These are phyloP conservation scores for Gossypium bickii DNA, from an alignment of 345 rosid species.

Conservation along the genomic window DNA sequence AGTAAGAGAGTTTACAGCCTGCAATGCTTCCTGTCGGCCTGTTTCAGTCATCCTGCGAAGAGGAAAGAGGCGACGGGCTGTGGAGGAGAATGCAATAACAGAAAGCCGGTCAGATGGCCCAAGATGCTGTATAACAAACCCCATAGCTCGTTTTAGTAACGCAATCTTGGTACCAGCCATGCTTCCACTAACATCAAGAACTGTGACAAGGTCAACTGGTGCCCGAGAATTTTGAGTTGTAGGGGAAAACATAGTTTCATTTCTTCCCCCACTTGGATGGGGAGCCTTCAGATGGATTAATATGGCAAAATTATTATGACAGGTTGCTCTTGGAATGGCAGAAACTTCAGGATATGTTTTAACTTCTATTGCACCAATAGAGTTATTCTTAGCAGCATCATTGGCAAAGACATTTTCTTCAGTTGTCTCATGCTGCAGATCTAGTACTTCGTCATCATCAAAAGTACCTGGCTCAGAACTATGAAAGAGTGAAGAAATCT, in stretches of 20 bases:
- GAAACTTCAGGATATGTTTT: constrained; percentile 65
- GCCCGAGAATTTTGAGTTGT: constrained; percentile 51
- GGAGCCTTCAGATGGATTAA: constrained; percentile 89
- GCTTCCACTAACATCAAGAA: constrained; percentile 98
- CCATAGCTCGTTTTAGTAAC: constrained; percentile 95
- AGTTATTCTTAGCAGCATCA: constrained; percentile 25
- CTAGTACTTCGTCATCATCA: constrained; percentile 76
- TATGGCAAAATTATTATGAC: constrained; percentile 60
- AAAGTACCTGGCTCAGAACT: constrained; percentile 61
- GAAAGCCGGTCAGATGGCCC: constrained; percentile 89
- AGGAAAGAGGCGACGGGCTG: constrained; percentile 78
- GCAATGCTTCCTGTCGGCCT: constrained; percentile 75
- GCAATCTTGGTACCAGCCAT: constrained; percentile 96
- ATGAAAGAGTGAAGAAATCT: constrained; percentile 42
- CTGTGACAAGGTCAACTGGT: constrained; percentile 88
- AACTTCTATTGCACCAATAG: constrained; percentile 45
- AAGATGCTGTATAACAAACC: constrained; percentile 93
- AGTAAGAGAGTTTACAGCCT: constrained; percentile 72
- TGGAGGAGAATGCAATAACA: constrained; percentile 86
- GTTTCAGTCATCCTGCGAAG: constrained; percentile 78
- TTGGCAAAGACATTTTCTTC: constrained; percentile 21
- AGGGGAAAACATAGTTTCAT: constrained; percentile 17
- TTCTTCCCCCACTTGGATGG: constrained; percentile 23
- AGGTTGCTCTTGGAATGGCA: constrained; percentile 42
- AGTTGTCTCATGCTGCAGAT: constrained; percentile 31